phyloP scores from a whole-genome alignment of 23 red algal genomes.

The Pyropia haitanensis region DNA sequence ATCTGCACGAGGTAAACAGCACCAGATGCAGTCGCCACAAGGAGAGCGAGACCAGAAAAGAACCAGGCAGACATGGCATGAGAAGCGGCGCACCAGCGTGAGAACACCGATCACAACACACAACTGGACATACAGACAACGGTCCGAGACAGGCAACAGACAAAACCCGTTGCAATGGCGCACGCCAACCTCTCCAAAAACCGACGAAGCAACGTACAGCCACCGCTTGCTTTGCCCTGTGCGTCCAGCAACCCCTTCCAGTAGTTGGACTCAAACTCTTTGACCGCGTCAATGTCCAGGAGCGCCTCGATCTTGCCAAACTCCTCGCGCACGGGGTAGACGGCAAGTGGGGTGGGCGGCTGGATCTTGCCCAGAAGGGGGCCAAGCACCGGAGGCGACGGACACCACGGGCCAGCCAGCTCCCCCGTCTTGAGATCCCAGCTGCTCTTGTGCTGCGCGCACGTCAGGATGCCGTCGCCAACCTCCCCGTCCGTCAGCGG shows the following conservation, averaged over 20 bases:
- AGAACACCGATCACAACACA: no score
- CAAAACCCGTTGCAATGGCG: no score
- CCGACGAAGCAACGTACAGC: conserved; percentile 7
- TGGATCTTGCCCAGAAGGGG: conserved; percentile 86
- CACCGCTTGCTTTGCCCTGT: conserved; percentile 83
- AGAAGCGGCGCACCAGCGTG: no score
- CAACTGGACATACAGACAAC: no score
- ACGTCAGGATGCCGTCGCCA: conserved; percentile 72
- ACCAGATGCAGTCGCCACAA: no score
- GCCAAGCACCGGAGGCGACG: conserved; percentile 85
- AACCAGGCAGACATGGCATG: no score
- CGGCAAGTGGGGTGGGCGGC: conserved; percentile 45
- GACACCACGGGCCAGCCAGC: conserved; percentile 81
- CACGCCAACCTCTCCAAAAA: no score
- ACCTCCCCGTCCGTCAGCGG: conserved; percentile 76
- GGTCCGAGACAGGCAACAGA: no score
- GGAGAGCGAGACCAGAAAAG: no score
- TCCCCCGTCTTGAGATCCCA: conserved; percentile 79
- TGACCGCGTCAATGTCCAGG: conserved; percentile 67
- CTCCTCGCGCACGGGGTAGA: conserved; percentile 85
- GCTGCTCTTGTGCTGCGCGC: conserved; percentile 93
- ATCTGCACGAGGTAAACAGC: no score
- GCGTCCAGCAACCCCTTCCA: conserved; percentile 93
- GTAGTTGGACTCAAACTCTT: conserved; percentile 93
- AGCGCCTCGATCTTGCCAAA: conserved; percentile 80